Evolutionary conservation across 108 stramenopile genomes (phyloP), one percentile per base, ranked within the genome.

Genomic region (Asterionellopsis glacialis): DNA sequence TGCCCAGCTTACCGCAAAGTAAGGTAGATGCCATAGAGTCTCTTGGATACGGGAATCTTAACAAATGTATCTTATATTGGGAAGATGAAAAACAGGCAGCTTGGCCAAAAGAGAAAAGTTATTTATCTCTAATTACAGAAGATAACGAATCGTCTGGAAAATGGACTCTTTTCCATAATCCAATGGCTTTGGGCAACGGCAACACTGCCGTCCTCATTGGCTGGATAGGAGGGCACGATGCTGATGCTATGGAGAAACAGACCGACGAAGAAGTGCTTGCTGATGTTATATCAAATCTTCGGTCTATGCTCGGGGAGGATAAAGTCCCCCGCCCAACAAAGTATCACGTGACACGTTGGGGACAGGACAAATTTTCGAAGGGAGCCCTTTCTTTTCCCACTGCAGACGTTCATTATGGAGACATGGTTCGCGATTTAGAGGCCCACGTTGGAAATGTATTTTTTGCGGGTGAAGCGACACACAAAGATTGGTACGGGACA

Each of bases 21-120:
- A 88, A 85, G 75, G 54, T 55, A 18, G 65, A 66, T 22, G 84
- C 77, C 23, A 80, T 88, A 24, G 57, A 61, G 12, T 54, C 59
- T 25, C 64, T 86, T 39, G 84, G 87, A 41, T 77, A 82, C 63
- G 80, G 76, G 0, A 51, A 53, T 14, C 41, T 83, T 18, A 75
- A 85, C 63, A 83, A 79, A 56, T 70, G 74, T 28, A 67, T 80
- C 11, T 44, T 76, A 28, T 47, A 55, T 41, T 79, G 77, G 72
- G 51, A 66, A 14, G 45, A 62, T 27, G n/a, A 40, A 14, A 41
- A 27, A 12, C 48, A 68, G 43, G 55, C 42, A 39, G 64, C 51
- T 11, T 76, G 70, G 65, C 65, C 75, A 10, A 21, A 41, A 45
- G 75, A 50, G 12, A 49, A 67, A 16, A 23, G 22, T 18, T 66